phyloP scores from a whole-genome alignment of 1,139 yeast species.

The Candida dubliniensis region DNA sequence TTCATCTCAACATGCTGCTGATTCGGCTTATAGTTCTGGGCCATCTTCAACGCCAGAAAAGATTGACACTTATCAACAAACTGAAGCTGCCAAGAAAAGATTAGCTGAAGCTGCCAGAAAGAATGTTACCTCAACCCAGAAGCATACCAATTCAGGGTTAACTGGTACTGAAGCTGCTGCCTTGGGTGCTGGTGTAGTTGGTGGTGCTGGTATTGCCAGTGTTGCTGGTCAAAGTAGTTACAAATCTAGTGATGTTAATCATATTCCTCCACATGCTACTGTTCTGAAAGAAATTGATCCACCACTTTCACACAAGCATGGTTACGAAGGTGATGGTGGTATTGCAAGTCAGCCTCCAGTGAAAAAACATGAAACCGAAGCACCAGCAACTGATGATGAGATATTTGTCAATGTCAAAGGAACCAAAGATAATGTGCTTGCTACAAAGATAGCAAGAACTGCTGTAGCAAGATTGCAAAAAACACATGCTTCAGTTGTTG shows the following conservation, averaged over 20 bases:
- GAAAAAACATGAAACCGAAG: slow-evolving; percentile 4
- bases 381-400: slow-evolving; percentile 11
- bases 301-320: not conserved
- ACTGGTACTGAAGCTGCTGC: slow-evolving; percentile 10
- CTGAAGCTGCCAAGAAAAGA: slow-evolving; percentile 13
- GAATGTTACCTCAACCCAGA: slow-evolving; percentile 9
- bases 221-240: slow-evolving; percentile 4
- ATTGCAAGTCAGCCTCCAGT: slow-evolving; percentile 1
- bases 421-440: slow-evolving; percentile 27
- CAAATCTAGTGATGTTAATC: not conserved
- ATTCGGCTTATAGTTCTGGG: not conserved
- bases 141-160: slow-evolving; percentile 5
- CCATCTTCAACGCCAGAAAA: not conserved
- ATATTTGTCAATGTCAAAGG: slow-evolving; percentile 33
- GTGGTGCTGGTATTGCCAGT: slow-evolving; percentile 14
- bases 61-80: slow-evolving; percentile 7
- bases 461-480: slow-evolving; percentile 29
- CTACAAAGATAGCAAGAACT: slow-evolving; percentile 30
- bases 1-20: not conserved
- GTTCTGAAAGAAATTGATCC: not conserved
- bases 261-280: not conserved
- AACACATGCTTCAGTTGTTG: slow-evolving; percentile 26
- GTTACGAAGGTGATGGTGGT: not conserved
- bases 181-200: slow-evolving; percentile 14
- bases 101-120: slow-evolving; percentile 14